Conservation (phyloP, 495 filamentous ascomycete genomes). For the Xylaria castorea region DNA sequence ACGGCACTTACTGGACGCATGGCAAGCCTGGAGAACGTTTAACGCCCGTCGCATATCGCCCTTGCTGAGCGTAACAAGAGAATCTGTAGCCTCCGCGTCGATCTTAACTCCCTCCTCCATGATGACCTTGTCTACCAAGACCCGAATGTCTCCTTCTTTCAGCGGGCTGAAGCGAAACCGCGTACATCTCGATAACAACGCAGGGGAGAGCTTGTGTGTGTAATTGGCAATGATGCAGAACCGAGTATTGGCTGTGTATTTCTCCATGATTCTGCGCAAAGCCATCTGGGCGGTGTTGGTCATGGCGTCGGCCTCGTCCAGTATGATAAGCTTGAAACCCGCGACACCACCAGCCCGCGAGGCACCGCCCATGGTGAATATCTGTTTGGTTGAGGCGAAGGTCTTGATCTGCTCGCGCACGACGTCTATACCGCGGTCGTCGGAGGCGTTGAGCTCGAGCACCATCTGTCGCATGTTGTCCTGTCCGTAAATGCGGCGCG, state of each 20-base stretch:
- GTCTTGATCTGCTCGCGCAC: conserved; percentile 99
- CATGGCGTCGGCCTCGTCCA: conserved; percentile 99
- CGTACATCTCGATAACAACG: conserved; percentile 90
- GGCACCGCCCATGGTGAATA: conserved; percentile 53
- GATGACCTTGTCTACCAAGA: conserved; percentile 87
- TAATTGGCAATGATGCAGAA: conserved; percentile 99
- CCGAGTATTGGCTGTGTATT: conserved; percentile 96
- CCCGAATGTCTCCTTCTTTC: conserved; percentile 83
- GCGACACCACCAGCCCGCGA: conserved; percentile 58
- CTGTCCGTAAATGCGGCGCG: conserved; percentile 87
- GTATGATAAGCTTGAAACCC: conserved; percentile 91
- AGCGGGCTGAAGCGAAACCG: conserved; percentile 94
- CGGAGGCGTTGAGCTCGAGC: conserved; percentile 93
- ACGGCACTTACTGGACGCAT: conserved; percentile 77
- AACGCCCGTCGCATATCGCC: conserved; percentile 96
- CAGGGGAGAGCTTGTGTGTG: conserved; percentile 97
- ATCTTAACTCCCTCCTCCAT: conserved; percentile 87
- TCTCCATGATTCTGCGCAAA: conserved; percentile 96
- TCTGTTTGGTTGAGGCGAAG: conserved; percentile 81
- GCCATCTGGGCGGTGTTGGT: conserved; percentile 97
- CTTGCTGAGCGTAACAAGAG: conserved; percentile 85
- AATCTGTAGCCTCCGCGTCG: conserved; percentile 73
- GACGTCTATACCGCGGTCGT: conserved; percentile 97
- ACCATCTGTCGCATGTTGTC: conserved; percentile 98
- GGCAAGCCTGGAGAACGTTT: conserved; percentile 96